Conservation (phyloP, 1,284 basidiomycete species). For the Ceratorhiza oryzae-sativae region DNA sequence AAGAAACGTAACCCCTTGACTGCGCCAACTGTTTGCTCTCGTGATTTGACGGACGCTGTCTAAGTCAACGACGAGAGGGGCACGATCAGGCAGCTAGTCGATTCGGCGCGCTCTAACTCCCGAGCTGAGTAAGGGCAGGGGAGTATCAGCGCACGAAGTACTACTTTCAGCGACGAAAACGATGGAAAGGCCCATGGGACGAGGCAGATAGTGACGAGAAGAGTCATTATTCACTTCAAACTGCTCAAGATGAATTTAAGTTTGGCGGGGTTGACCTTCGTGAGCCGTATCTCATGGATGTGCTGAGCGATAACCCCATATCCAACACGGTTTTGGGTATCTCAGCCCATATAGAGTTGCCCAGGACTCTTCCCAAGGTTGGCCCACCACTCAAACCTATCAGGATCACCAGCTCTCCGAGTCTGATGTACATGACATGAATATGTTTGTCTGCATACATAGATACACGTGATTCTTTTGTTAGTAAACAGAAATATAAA, state of each 20-base stretch:
- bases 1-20: neutral
- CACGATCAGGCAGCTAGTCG: neutral
- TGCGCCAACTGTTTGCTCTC: neutral
- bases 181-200: neutral
- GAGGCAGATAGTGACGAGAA: neutral
- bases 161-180: neutral
- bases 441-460: too few species aligned
- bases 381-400: too few species aligned
- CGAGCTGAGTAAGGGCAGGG: neutral
- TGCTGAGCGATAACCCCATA: neutral
- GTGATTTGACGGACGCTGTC: neutral
- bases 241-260: neutral
- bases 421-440: too few species aligned
- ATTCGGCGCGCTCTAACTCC: neutral
- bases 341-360: neutral
- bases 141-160: neutral
- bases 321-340: neutral
- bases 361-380: too few species aligned
- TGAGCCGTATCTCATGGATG: neutral
- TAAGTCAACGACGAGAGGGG: neutral
- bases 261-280: neutral
- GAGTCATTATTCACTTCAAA: neutral
- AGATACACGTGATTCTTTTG: too few species aligned
- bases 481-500: too few species aligned
- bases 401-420: too few species aligned